Percentiles rank a stretch among this genome's conserved stretches.
Evolutionary conservation across 352 stramenopile genomes (phyloP).

Genomic region (Globisporangium orthogonon): DNA sequence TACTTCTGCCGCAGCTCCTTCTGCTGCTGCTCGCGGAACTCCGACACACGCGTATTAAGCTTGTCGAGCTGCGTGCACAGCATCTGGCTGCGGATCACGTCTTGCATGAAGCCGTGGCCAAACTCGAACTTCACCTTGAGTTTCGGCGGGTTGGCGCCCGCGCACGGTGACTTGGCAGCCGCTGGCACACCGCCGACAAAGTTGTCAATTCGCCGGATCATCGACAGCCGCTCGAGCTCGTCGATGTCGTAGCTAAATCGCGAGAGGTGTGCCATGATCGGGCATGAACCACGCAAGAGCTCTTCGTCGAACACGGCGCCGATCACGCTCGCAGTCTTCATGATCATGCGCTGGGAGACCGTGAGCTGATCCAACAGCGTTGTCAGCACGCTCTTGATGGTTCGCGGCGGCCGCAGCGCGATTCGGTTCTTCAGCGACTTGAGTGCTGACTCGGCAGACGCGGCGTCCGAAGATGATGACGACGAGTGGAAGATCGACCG

Average conservation of each 20-base stretch:
- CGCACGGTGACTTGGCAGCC: conserved; percentile 15
- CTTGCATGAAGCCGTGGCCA: conserved; percentile 79
- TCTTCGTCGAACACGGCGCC: conserved; percentile 73
- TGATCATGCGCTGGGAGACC: conserved; percentile 78
- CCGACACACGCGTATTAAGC: conserved; percentile 53
- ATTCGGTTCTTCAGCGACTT: conserved; percentile 59
- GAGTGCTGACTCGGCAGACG: conserved; percentile 17
- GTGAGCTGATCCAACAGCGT: conserved; percentile 80
- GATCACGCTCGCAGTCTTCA: conserved; percentile 85
- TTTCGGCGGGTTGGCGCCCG: conserved; percentile 4
- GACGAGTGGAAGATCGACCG: conserved; percentile 56
- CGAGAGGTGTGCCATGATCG: conserved; percentile 64
- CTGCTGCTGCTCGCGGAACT: conserved; percentile 70
- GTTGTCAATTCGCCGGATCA: conserved; percentile 73
- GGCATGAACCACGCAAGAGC: conserved; percentile 53
- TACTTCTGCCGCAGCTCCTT: conserved; percentile 70
- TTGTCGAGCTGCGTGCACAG: conserved; percentile 80
- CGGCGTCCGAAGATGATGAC: conserved; percentile 12
- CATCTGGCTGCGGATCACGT: conserved; percentile 80
- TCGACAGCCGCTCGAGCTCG: conserved; percentile 62
- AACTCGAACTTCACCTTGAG: conserved; percentile 85
- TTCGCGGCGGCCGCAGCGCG: conserved; percentile 58
- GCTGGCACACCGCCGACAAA: conserved; percentile 64
- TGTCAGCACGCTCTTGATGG: conserved; percentile 79
- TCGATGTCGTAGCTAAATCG: conserved; percentile 64